Evolutionary conservation across 2,329 filamentous ascomycete genomes (phyloP).

Genomic region (Neospermospora avenae): DNA sequence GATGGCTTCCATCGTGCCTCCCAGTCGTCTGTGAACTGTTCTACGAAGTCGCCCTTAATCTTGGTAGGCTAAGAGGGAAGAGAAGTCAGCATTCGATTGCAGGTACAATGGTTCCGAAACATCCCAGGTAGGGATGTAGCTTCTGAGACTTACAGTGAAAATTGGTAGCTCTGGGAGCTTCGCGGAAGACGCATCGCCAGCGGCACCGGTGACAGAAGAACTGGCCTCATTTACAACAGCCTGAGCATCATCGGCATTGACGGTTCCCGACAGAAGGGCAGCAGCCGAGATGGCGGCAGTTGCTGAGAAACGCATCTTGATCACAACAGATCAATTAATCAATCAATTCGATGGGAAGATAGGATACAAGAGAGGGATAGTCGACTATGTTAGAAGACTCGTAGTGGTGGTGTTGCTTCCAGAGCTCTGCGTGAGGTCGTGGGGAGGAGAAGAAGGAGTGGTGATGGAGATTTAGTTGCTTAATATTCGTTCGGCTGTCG

Average conservation of each 20-base stretch:
- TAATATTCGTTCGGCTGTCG: slow-evolving; percentile 9
- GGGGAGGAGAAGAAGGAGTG: neutral
- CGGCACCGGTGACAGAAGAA: slow-evolving; percentile 36
- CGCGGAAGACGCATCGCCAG: slow-evolving; percentile 44
- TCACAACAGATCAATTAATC: slow-evolving; percentile 26
- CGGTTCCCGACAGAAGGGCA: slow-evolving; percentile 67
- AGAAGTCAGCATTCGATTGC: slow-evolving; percentile 22
- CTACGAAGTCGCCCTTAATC: slow-evolving; percentile 90
- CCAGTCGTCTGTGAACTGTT: slow-evolving; percentile 98
- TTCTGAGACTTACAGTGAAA: slow-evolving; percentile 73
- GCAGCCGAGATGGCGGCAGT: slow-evolving; percentile 74
- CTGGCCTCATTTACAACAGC: slow-evolving; percentile 49
- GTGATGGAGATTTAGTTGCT: slow-evolving; percentile 4
- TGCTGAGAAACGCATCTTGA: slow-evolving; percentile 80
- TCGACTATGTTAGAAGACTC: slow-evolving; percentile 25
- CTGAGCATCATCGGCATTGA: slow-evolving; percentile 64
- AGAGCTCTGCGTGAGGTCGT: slow-evolving; percentile 26
- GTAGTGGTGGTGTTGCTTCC: slow-evolving; percentile 26
- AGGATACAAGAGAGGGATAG: slow-evolving; percentile 19
- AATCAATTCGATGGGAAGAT: slow-evolving; percentile 2
- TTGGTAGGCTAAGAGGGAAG: slow-evolving; percentile 68
- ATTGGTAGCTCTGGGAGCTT: slow-evolving; percentile 58
- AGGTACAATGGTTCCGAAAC: slow-evolving; percentile 23
- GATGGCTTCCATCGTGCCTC: slow-evolving; percentile 90
- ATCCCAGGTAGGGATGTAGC: neutral